phyloP scores from a whole-genome alignment of 768 basidiomycete genomes.

The Hebeloma cylindrosporum region DNA sequence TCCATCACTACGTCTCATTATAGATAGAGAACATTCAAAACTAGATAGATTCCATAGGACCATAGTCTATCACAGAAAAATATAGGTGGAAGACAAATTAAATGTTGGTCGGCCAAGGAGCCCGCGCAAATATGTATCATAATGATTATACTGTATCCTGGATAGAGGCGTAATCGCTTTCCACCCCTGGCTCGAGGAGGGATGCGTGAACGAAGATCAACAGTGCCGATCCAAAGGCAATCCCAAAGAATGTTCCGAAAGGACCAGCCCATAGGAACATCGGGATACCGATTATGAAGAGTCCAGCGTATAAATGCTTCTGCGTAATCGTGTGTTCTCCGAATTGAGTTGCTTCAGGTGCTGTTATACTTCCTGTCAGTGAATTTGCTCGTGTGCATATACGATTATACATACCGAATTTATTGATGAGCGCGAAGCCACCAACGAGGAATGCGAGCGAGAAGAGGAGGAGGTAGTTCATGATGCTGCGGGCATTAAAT shows the following conservation, averaged over 20 bases:
- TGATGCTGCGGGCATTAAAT: conserved; percentile 51
- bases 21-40: conserved; percentile 10
- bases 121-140: too few species aligned
- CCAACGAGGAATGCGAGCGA: conserved; percentile 87
- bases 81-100: too few species aligned
- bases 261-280: conserved; percentile 80
- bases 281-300: conserved; percentile 91
- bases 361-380: conserved; percentile 37
- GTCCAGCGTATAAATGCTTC: conserved; percentile 81
- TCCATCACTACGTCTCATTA: conserved; percentile 13
- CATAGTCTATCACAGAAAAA: too few species aligned
- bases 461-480: conserved; percentile 78
- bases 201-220: conserved; percentile 86
- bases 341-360: conserved; percentile 81
- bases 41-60: conserved; percentile 11
- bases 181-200: conserved; percentile 91
- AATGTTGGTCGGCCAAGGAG: too few species aligned
- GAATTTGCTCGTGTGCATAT: neutral
- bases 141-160: conserved; percentile 61
- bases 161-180: conserved; percentile 87
- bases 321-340: conserved; percentile 84
- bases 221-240: conserved; percentile 83
- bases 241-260: conserved; percentile 87
- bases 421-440: conserved; percentile 88
- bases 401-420: conserved; percentile 57